Conservation (phyloP, 1,284 basidiomycete genomes). For the Apiotrichum mycotoxinovorans region DNA sequence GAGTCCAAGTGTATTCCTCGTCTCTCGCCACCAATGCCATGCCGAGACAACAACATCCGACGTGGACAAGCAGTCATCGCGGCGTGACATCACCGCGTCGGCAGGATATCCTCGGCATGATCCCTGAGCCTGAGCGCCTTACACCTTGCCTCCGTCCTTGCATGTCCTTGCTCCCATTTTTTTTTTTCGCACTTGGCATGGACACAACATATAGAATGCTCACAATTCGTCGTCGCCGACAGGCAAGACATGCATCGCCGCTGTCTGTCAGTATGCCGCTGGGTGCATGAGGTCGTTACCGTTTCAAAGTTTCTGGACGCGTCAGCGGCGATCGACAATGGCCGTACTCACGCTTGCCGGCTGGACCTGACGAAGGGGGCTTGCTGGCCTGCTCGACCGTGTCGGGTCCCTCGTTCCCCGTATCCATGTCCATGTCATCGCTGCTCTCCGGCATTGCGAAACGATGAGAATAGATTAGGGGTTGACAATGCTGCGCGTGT, state of each 20-base stretch:
- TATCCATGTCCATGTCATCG: slow-evolving; percentile 16
- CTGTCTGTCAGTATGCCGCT: slow-evolving; percentile 8
- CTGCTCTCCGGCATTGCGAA: neutral
- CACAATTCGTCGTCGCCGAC: slow-evolving; percentile 31
- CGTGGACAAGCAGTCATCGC: neutral
- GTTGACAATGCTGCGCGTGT: no score
- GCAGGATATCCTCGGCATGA: neutral
- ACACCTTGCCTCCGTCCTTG: neutral
- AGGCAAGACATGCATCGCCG: slow-evolving; percentile 32
- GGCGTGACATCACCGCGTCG: neutral
- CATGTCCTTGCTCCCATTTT: neutral
- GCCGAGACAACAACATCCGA: neutral
- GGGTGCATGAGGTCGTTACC: neutral
- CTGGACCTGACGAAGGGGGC: neutral
- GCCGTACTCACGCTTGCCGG: slow-evolving; percentile 15
- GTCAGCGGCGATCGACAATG: neutral
- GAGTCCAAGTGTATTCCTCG: neutral
- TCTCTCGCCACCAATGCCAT: no score
- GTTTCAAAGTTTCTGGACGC: slow-evolving; percentile 16
- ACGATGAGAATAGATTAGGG: no score
- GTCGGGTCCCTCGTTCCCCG: neutral
- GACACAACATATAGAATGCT: neutral
- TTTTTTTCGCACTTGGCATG: neutral
- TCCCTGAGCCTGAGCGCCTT: neutral
- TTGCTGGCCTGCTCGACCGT: neutral